Evolutionary conservation across 257 asterid species (phyloP).

Genomic region (Solanum pennellii): DNA sequence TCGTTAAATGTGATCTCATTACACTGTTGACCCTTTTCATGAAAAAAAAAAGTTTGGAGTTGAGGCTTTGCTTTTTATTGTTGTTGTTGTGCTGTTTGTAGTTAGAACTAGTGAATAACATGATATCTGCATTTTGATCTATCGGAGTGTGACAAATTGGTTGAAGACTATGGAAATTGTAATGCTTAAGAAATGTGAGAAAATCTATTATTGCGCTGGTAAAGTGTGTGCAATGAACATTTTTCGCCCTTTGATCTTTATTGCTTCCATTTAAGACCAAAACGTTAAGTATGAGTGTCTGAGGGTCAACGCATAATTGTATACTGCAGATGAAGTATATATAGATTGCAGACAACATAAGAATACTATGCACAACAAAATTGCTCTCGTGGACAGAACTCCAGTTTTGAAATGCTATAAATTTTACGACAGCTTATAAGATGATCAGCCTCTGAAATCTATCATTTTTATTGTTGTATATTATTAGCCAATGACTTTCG

Average conservation of each 20-base stretch:
- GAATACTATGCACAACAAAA: background rate
- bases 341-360: background rate
- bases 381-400: background rate
- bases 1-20: background rate
- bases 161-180: background rate
- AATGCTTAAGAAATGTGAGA: background rate
- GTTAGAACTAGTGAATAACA: background rate
- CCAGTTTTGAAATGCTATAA: background rate
- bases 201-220: background rate
- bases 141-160: background rate
- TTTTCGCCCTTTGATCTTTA: background rate
- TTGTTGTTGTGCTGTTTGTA: background rate
- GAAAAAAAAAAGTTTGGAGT: background rate
- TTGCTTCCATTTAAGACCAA: background rate
- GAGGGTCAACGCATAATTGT: background rate
- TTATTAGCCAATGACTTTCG: background rate
- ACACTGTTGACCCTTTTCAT: background rate
- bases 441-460: background rate
- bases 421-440: background rate
- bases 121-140: background rate
- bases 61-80: background rate
- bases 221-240: background rate
- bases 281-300: background rate
- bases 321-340: background rate
- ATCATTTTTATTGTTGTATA: background rate